These are phyloP conservation scores for Calonectria naviculata DNA, from an alignment of 2,329 filamentous ascomycete genomes.

Conservation along the genomic window DNA sequence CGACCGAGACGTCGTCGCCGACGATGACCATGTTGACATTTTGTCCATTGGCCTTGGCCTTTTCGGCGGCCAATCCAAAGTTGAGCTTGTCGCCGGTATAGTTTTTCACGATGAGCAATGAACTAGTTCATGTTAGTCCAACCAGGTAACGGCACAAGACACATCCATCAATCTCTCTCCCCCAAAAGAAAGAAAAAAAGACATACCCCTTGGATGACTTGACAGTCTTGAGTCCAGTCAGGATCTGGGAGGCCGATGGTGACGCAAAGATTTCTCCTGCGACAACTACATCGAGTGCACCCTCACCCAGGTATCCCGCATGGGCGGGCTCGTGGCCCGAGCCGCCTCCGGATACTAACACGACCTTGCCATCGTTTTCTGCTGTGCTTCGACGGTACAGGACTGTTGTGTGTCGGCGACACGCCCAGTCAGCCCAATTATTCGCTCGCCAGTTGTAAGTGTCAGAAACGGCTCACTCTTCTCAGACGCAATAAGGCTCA, in stretches of 20 bases:
- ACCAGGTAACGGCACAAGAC: not conserved
- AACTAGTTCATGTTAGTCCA: slow-evolving; percentile 6
- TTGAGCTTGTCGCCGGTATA: slow-evolving; percentile 43
- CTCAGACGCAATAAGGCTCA: slow-evolving; percentile 34
- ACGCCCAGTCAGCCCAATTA: slow-evolving; percentile 2
- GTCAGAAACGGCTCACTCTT: slow-evolving; percentile 25
- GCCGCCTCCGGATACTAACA: slow-evolving; percentile 36
- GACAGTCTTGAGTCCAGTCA: slow-evolving; percentile 32
- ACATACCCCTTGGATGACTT: slow-evolving; percentile 33
- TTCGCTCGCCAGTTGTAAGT: not conserved
- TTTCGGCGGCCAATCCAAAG: slow-evolving; percentile 43
- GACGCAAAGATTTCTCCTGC: slow-evolving; percentile 41
- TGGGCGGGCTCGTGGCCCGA: slow-evolving; percentile 40
- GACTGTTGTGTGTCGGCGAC: slow-evolving; percentile 11
- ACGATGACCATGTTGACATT: slow-evolving; percentile 38
- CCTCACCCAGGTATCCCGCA: slow-evolving; percentile 38
- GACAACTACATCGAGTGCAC: slow-evolving; percentile 34
- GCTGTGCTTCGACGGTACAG: slow-evolving; percentile 30
- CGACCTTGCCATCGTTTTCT: slow-evolving; percentile 29
- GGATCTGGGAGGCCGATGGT: slow-evolving; percentile 37
- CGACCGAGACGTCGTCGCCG: slow-evolving; percentile 38
- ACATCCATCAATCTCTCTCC: not conserved
- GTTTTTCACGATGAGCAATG: slow-evolving; percentile 40
- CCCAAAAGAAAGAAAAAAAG: not conserved
- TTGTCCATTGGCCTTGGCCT: slow-evolving; percentile 40